phyloP scores from a whole-genome alignment of 2,329 filamentous ascomycete genomes.

The Fusarium sp. region DNA sequence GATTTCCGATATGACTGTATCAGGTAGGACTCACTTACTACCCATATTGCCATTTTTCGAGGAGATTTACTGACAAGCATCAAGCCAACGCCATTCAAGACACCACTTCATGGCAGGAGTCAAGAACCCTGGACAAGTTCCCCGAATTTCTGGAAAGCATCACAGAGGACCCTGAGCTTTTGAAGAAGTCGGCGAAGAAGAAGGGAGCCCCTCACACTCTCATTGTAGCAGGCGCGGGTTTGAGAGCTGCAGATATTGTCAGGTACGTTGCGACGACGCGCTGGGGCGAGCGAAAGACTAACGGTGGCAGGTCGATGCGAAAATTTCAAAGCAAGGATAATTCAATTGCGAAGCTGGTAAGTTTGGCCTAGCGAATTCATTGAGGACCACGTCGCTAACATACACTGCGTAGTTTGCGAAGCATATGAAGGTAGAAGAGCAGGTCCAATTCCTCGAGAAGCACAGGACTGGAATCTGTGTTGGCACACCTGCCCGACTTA shows the following conservation, averaged over 20 bases:
- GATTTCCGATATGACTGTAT: slow-evolving; percentile 82
- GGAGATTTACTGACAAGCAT: slow-evolving; percentile 3
- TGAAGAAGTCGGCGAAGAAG: slow-evolving; percentile 75
- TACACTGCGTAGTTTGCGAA: slow-evolving; percentile 78
- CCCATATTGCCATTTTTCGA: not conserved
- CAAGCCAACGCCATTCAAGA: slow-evolving; percentile 81
- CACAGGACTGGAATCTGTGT: slow-evolving; percentile 86
- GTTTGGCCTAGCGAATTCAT: slow-evolving; percentile 10
- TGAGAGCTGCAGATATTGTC: slow-evolving; percentile 87
- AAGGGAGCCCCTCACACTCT: slow-evolving; percentile 86
- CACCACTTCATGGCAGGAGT: slow-evolving; percentile 78
- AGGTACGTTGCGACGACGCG: slow-evolving; percentile 61
- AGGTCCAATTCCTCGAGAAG: slow-evolving; percentile 78
- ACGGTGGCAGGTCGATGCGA: slow-evolving; percentile 70
- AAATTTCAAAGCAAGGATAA: slow-evolving; percentile 84
- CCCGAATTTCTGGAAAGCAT: slow-evolving; percentile 82
- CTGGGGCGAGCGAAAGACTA: slow-evolving; percentile 17
- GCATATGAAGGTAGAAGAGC: slow-evolving; percentile 94
- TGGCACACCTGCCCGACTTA: slow-evolving; percentile 86
- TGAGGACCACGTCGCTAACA: not conserved
- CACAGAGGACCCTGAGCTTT: slow-evolving; percentile 66
- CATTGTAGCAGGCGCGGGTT: slow-evolving; percentile 84
- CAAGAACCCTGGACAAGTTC: slow-evolving; percentile 77
- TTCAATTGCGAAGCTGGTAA: slow-evolving; percentile 82
- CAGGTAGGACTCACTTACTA: slow-evolving; percentile 65